Conservation (phyloP, 495 filamentous ascomycete genomes). For the Physcia stellaris region DNA sequence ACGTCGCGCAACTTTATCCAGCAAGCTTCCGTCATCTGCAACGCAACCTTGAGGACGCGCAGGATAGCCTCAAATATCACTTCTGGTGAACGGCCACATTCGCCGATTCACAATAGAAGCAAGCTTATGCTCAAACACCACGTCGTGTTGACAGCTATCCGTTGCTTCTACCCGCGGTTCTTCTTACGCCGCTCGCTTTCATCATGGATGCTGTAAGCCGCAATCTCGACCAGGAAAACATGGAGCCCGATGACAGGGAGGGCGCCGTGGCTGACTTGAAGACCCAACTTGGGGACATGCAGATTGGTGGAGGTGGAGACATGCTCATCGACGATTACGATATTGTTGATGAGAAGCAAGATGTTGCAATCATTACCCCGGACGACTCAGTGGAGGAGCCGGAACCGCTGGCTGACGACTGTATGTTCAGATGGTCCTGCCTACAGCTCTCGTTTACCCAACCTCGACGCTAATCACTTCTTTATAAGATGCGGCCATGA, state of each 20-base stretch:
- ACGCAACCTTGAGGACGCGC: too few relatives aligned
- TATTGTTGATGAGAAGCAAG: slow-evolving; percentile 54
- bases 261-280: slow-evolving; percentile 17
- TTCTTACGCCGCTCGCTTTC: background rate
- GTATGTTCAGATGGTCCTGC: slow-evolving; percentile 35
- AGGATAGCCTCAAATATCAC: too few relatives aligned
- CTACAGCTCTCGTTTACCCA: slow-evolving; percentile 1
- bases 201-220: slow-evolving; percentile 22
- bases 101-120: too few relatives aligned
- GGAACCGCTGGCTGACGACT: slow-evolving; percentile 54
- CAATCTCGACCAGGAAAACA: slow-evolving; percentile 7
- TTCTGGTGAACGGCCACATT: too few relatives aligned
- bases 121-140: too few relatives aligned
- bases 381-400: slow-evolving; percentile 42
- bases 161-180: background rate
- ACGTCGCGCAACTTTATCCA: too few relatives aligned
- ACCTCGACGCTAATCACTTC: slow-evolving; percentile 8
- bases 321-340: slow-evolving; percentile 64
- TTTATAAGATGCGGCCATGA: slow-evolving; percentile 68
- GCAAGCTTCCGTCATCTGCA: too few relatives aligned
- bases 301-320: slow-evolving; percentile 50
- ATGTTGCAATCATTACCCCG: slow-evolving; percentile 73
- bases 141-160: background rate
- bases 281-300: slow-evolving; percentile 38
- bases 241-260: slow-evolving; percentile 8